These are phyloP conservation scores for Tetrapisispora iriomotensis DNA, from an alignment of 805 yeast species.

Conservation along the genomic window DNA sequence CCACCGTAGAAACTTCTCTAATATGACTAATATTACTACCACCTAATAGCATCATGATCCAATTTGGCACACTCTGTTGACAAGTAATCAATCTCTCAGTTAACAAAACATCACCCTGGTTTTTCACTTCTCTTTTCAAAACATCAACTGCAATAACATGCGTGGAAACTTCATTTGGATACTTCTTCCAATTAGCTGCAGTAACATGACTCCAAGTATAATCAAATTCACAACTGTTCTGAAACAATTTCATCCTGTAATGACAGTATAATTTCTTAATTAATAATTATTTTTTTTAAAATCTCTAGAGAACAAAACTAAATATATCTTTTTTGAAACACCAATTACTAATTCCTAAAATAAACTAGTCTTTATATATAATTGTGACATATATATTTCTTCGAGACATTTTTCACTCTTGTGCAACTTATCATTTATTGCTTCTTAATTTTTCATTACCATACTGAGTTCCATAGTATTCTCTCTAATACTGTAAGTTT, in stretches of 20 bases:
- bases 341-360: too few relatives aligned
- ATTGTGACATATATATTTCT: too few relatives aligned
- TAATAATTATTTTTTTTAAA: too few relatives aligned
- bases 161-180: slow-evolving; percentile 87
- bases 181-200: slow-evolving; percentile 93
- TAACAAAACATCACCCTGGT: slow-evolving; percentile 43
- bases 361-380: too few relatives aligned
- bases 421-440: too few relatives aligned
- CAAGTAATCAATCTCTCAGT: slow-evolving; percentile 87
- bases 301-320: too few relatives aligned
- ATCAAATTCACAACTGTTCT: slow-evolving; percentile 55
- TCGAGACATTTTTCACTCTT: too few relatives aligned
- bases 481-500: too few relatives aligned
- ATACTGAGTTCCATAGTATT: too few relatives aligned
- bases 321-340: too few relatives aligned
- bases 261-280: neutral
- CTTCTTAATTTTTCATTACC: too few relatives aligned
- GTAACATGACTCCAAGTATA: slow-evolving; percentile 93
- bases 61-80: slow-evolving; percentile 73
- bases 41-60: slow-evolving; percentile 80
- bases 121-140: slow-evolving; percentile 57
- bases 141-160: slow-evolving; percentile 94
- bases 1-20: slow-evolving; percentile 82
- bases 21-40: slow-evolving; percentile 67
- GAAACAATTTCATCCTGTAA: slow-evolving; percentile 63